Base-by-base conservation (phyloP, 2,329 filamentous ascomycete species). In the Diaporthe nobilis region DNA sequence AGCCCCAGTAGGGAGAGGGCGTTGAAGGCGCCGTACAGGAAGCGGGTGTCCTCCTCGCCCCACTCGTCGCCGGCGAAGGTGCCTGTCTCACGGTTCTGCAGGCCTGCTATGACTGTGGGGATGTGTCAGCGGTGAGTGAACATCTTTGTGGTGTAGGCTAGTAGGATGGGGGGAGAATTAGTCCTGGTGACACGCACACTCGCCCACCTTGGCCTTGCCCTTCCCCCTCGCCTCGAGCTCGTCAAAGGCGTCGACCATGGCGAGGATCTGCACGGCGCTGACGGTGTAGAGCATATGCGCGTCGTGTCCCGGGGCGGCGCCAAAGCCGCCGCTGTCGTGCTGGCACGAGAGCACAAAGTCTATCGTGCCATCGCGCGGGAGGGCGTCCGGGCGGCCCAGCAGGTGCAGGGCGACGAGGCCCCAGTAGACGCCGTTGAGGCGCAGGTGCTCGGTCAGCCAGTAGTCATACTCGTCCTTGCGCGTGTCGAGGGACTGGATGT, bases 391-490 rank as follows among this genome's bases (percentile, higher is more conserved):
- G 74, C 90, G 93, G 67, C 92, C 91, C 76, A 99, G 91, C 39
- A 98, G 89, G 87, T 98, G 94, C 55, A 98, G 90, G 9, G 96
- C 94, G 9, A 93, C 97, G 75, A 99, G 86, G 20, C 97, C 97
- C 97, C 97, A 99, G 85, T 99, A 99, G 65, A 99, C 91, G 60
- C 97, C 97, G 83, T 97, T 98, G 75, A 99, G 90, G 77, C 97
- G 95, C 79, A 99, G 89, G 84, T 99, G 97, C 85, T 99, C 96
- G 20, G 97, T 99, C 82, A 98, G 89, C 94, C 96, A 98, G 87
- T 98, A 99, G 84, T 98, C 95, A 80, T 98, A 92, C 85, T 98
- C 95, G 88, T 98, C 95, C 86, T 94, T 95, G 82, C 94, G 93
- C 79, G 93, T 95, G 85, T 99, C 95, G 80, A 99, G 90, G 81